Conservation (phyloP, 2,329 filamentous ascomycete genomes). For the Trichoderma sp. region DNA sequence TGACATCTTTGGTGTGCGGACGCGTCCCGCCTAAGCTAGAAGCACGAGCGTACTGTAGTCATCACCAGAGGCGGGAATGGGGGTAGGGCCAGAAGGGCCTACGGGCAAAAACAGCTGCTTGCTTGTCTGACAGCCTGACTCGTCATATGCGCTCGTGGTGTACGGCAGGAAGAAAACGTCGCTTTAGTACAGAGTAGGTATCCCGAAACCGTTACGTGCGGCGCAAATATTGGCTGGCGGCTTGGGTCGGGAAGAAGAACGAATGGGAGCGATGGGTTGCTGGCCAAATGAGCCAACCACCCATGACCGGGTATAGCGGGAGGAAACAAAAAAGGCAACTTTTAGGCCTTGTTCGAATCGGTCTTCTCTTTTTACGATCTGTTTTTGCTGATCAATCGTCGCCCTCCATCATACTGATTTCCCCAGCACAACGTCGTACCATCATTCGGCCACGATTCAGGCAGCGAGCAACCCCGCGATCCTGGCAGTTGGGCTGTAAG, state of each 20-base stretch:
- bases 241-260: constrained; percentile 1
- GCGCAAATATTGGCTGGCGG: constrained; percentile 13
- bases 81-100: background rate
- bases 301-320: constrained; percentile 3
- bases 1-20: constrained; percentile 64
- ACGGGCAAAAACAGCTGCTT: background rate
- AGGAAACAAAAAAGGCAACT: background rate
- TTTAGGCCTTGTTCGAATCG: background rate
- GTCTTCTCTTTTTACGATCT: background rate
- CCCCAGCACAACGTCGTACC: background rate
- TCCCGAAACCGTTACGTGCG: constrained; percentile 14
- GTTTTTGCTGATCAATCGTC: constrained; percentile 4
- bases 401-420: background rate
- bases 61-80: background rate
- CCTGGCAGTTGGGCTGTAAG: background rate
- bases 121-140: constrained; percentile 1
- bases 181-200: constrained; percentile 17
- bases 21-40: background rate
- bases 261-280: background rate
- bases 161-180: background rate
- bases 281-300: background rate
- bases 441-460: background rate
- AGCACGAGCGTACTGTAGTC: background rate
- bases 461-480: constrained; percentile 11
- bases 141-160: background rate